Base-by-base conservation (phyloP, 768 basidiomycete genomes). In the Psilocybe sp. region DNA sequence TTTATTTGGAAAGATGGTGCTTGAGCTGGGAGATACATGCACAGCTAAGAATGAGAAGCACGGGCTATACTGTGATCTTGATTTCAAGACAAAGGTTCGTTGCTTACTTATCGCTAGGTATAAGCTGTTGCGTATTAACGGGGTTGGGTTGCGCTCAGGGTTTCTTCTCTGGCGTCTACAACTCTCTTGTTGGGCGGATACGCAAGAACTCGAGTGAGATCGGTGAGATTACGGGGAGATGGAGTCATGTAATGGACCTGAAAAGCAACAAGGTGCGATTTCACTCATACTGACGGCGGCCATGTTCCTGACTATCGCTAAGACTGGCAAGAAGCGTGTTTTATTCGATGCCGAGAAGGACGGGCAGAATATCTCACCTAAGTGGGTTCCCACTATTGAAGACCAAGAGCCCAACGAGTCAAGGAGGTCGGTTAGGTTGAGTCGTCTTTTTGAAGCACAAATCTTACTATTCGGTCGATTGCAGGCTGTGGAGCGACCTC, bases 111-210 rank as follows among this genome's bases (percentile, higher is more conserved):
- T 35, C 33, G 5, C 47, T 35, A 15, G 16, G 40, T 46, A 38
- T 40, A 40, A 18, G 36, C n/a, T 44, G 20, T 14, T 20, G 31
- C 32, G 33, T 31, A 38, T 50, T 12, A 23, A 39, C 41, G 23
- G 23, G 4, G 3, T 28, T 28, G 4, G 4, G 18, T 32, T n/a
- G 40, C 23, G 34, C 48, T 20, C 61, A 91, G 90, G 96, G 96
- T 15, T 98, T 96, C 78, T 97, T 98, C 70, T 94, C 93, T 1
- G 97, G 97, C 18, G 88, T 89, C 48, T 96, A 98, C 74, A 98
- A 99, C 64, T 84, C 87, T 34, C 80, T 99, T 51, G 67, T 82
- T 5, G 97, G 97, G 9, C 82, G 84, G 56, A 77, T 98, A 58
- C 85, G 86, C 55, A 78, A 74, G 44, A 75, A 78, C 11, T 69